A percentile compares a stretch with the other conserved stretches of the same genome.
phyloP scores from a whole-genome alignment of 495 filamentous ascomycete genomes.

The Penicillium pancosmium region DNA sequence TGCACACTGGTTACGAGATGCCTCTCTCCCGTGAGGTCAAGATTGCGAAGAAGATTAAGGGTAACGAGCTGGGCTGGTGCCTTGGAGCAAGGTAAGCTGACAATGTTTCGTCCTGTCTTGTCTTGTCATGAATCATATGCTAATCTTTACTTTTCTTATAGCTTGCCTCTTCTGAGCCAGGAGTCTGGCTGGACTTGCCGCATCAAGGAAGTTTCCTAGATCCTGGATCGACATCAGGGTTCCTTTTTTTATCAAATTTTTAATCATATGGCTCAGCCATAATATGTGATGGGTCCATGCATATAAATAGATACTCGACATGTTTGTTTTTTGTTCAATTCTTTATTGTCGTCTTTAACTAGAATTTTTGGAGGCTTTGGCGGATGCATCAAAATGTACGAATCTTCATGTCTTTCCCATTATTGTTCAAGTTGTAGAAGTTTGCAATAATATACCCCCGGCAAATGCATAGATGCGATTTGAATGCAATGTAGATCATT shows the following conservation, averaged over 20 bases:
- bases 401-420: slow-evolving; percentile 12
- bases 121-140: slow-evolving; percentile 16
- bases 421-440: neutral
- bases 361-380: slow-evolving; percentile 17
- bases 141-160: slow-evolving; percentile 40
- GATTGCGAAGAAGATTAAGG: slow-evolving; percentile 98
- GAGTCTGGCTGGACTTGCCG: slow-evolving; percentile 77
- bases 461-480: neutral
- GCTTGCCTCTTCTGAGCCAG: slow-evolving; percentile 73
- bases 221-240: slow-evolving; percentile 21
- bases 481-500: slow-evolving; percentile 1
- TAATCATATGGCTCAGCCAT: slow-evolving; percentile 29
- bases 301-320: slow-evolving; percentile 33
- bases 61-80: slow-evolving; percentile 97
- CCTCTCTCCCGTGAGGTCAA: slow-evolving; percentile 92
- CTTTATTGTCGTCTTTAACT: slow-evolving; percentile 18
- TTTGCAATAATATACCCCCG: neutral
- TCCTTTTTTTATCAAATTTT: slow-evolving; percentile 29
- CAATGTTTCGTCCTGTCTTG: neutral
- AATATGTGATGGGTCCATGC: slow-evolving; percentile 35
- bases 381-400: slow-evolving; percentile 7
- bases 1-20: slow-evolving; percentile 98
- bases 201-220: slow-evolving; percentile 62
- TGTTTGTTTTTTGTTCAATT: slow-evolving; percentile 15
- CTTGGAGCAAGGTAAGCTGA: slow-evolving; percentile 81